Base-by-base conservation (phyloP, 495 filamentous ascomycete genomes). In the Evernia prunastri region DNA sequence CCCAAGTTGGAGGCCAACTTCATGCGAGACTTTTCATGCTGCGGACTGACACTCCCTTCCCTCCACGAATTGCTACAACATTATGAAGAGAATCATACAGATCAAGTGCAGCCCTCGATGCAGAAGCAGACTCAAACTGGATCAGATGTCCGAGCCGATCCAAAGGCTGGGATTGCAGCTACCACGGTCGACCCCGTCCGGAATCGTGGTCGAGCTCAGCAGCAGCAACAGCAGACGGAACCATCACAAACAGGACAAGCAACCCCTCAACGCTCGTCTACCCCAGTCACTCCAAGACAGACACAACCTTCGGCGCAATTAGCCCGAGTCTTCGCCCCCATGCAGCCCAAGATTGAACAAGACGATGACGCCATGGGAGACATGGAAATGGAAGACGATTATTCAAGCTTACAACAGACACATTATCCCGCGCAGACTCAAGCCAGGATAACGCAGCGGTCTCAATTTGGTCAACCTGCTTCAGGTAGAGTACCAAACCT, bases 1-100 rank as follows among this genome's bases (percentile, higher is more conserved):
- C 94, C 94, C 10, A 97, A 97, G 75, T 83, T 97, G 72, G 94
- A 98, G 78, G 95, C 95, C 59, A 91, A 90, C 72, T 97, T 96
- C 73, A 92, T 97, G 90, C 86, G 85, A 69, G 91, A 97, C 77
- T 97, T 96, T 77, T 86, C 84, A 53, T 98, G 94, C 79, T 98
- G 94, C 77, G 91, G 89, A 68, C 78, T 87, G 67, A 93, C 84
- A 27, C 81, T 96, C 70, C 87, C 92, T 51, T 92, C 91, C 13
- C 83, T 97, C 66, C 94, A 98, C 73, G 94, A 97, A 72, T 83
- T 98, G 29, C 79, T 97, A 57, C 91, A 96, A 69, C 94, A 98
- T 73, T 98, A 96, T 74, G 94, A 98, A 76, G 92, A 97, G 74
- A 81, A 86, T 56, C 94, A 98, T 76, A 90, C 90, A 29, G 82